These are phyloP conservation scores for Scedosporium minutisporum DNA, from an alignment of 2,329 filamentous ascomycete genomes.

Conservation along the genomic window DNA sequence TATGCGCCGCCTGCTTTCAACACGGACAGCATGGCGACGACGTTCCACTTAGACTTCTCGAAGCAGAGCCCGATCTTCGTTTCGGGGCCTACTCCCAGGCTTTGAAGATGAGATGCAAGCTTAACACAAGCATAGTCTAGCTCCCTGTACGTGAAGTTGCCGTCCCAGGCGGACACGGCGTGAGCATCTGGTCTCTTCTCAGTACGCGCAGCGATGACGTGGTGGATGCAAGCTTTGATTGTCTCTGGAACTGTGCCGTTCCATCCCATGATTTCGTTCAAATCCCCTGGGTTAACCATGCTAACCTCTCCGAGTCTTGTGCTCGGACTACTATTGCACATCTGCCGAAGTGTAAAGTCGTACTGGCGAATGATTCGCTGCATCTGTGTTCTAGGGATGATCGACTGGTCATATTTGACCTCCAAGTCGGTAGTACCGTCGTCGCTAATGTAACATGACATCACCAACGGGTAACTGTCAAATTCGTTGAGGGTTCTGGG, in stretches of 20 bases:
- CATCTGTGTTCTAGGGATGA: no score
- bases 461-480: no score
- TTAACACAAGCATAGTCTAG: conserved; percentile 13
- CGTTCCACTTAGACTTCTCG: conserved; percentile 18
- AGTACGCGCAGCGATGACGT: conserved; percentile 27
- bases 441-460: no score
- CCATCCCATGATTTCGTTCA: neutral
- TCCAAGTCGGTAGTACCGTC: no score
- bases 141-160: conserved; percentile 29
- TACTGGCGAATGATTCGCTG: no score
- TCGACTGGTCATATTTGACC: no score
- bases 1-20: conserved; percentile 17
- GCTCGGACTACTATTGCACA: no score
- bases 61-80: conserved; percentile 18
- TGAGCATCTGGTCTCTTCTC: conserved; percentile 18
- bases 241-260: no score
- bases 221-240: conserved; percentile 26
- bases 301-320: no score
- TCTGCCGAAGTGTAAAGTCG: no score
- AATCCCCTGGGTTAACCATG: neutral
- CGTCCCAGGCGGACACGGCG: conserved; percentile 37
- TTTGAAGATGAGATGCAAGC: conserved; percentile 10
- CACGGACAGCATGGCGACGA: conserved; percentile 15
- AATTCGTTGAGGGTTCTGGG: no score
- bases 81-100: conserved; percentile 17